phyloP scores from a whole-genome alignment of 78 protist species.

The Dictyostelium intermedium region DNA sequence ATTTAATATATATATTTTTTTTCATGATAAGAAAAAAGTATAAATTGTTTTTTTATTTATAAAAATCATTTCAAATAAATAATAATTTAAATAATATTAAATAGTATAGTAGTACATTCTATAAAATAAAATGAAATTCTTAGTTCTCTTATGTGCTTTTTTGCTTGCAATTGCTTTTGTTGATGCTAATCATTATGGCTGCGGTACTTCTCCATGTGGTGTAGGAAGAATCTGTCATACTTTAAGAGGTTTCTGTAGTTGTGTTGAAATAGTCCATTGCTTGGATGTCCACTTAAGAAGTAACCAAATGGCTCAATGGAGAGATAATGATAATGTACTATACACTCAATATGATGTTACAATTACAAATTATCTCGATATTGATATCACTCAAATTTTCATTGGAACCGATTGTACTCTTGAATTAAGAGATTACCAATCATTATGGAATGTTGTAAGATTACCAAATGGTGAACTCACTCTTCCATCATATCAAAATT shows the following conservation, averaged over 20 bases:
- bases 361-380: not conserved
- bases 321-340: not conserved
- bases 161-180: not conserved
- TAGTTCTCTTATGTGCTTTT: not conserved
- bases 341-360: constrained; percentile 2
- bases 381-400: not conserved
- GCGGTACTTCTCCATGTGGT: constrained; percentile 5
- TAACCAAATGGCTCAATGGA: not conserved
- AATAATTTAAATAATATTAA: not conserved
- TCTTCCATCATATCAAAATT: not conserved
- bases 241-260: not conserved
- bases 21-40: not conserved
- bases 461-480: constrained; percentile 13
- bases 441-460: constrained; percentile 21
- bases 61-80: no score
- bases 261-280: not conserved
- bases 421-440: not conserved
- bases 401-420: constrained; percentile 13
- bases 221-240: not conserved
- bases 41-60: no score
- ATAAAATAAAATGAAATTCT: constrained; percentile 4
- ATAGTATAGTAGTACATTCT: no score
- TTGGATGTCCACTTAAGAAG: not conserved
- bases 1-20: no score
- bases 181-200: not conserved